Conservation (phyloP, 805 yeast genomes). For the Jamesozyma jinghongensis region DNA sequence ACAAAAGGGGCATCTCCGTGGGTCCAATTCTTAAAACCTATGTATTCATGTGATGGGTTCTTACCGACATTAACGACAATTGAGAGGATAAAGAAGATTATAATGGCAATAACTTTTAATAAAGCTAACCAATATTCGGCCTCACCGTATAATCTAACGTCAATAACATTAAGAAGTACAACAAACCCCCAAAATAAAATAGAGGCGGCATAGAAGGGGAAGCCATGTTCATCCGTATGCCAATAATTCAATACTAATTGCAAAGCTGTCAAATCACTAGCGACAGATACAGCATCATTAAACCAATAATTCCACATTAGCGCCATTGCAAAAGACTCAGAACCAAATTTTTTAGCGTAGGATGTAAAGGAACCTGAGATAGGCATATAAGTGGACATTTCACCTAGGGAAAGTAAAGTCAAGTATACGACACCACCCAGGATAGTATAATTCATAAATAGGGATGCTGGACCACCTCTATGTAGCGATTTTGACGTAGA, state of each 20-base stretch:
- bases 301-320: conserved; percentile 64
- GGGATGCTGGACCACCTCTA: conserved; percentile 44
- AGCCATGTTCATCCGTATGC: conserved; percentile 27
- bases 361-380: conserved; percentile 51
- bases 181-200: conserved; percentile 46
- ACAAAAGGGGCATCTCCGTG: conserved; percentile 47
- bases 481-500: conserved; percentile 44
- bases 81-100: conserved; percentile 48
- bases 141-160: conserved; percentile 52
- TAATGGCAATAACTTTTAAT: conserved; percentile 47
- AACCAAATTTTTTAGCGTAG: conserved; percentile 51
- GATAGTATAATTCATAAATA: conserved; percentile 40
- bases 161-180: conserved; percentile 37
- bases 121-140: conserved; percentile 53
- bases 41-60: conserved; percentile 41
- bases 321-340: conserved; percentile 61
- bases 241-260: conserved; percentile 47
- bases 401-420: conserved; percentile 47
- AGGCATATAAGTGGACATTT: conserved; percentile 48
- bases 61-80: conserved; percentile 53
- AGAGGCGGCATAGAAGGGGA: conserved; percentile 43
- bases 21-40: conserved; percentile 51
- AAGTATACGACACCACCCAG: conserved; percentile 44
- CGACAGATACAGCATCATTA: conserved; percentile 55
- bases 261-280: conserved; percentile 55